phyloP scores from a whole-genome alignment of 2,329 filamentous ascomycete genomes.

The Dothideomycetidae sp. region DNA sequence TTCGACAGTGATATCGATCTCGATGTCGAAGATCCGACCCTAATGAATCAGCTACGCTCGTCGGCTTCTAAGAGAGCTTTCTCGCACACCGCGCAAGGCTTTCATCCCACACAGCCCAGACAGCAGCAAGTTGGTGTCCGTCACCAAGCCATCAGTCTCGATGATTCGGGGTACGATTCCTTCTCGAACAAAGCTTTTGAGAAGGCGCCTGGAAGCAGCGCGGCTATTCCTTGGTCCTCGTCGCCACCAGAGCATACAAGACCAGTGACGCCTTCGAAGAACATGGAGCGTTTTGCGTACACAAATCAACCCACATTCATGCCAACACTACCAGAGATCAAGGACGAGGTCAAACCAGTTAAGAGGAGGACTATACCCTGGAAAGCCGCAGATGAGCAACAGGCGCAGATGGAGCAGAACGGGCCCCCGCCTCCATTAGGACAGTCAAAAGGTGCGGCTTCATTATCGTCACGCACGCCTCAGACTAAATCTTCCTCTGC shows the following conservation, averaged over 20 bases:
- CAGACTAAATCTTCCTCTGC: conserved; percentile 13
- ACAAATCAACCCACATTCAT: conserved; percentile 8
- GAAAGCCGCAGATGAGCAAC: conserved; percentile 7
- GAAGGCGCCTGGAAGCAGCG: conserved; percentile 36
- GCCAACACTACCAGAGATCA: not conserved
- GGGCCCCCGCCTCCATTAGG: conserved; percentile 11
- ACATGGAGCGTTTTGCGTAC: conserved; percentile 11
- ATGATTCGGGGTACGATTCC: conserved; percentile 17
- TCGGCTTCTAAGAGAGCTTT: conserved; percentile 24
- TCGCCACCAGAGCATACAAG: conserved; percentile 29
- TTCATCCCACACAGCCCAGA: conserved; percentile 20
- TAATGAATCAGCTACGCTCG: conserved; percentile 30
- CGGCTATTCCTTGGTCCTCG: conserved; percentile 54
- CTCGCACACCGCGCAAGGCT: conserved; percentile 11
- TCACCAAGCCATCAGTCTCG: not conserved
- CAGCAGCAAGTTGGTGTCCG: conserved; percentile 12
- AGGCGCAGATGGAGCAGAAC: conserved; percentile 16
- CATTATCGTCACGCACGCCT: conserved; percentile 5
- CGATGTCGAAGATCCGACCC: conserved; percentile 49
- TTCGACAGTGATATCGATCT: conserved; percentile 74
- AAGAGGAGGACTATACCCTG: conserved; percentile 42
- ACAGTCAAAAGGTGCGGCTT: conserved; percentile 13
- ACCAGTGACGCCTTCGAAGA: conserved; percentile 17
- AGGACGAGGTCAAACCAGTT: conserved; percentile 22
- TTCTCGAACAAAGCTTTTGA: conserved; percentile 8